Percentiles rank a stretch among this genome's conserved stretches.
phyloP scores from a whole-genome alignment of 23 red algal species.

The Gracilariopsis chorda region DNA sequence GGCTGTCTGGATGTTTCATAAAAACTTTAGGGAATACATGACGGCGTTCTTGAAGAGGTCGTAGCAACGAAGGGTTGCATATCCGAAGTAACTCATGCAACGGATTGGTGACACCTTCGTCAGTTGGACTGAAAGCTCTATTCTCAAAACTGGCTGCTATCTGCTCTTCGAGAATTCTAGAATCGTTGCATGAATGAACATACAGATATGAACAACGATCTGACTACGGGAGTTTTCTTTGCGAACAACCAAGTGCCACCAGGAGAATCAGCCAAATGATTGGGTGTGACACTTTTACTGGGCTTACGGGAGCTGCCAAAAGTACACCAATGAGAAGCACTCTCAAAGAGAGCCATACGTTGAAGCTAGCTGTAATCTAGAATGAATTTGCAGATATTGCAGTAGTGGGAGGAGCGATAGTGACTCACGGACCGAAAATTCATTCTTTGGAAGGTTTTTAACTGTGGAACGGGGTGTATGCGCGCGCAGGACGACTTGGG shows the following conservation, averaged over 20 bases:
- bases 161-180: no score
- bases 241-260: background rate
- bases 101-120: no score
- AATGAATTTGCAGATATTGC: slow-evolving; percentile 85
- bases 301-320: slow-evolving; percentile 86
- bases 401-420: slow-evolving; percentile 72
- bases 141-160: no score
- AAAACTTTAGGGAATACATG: no score
- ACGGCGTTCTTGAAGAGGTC: no score
- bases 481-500: slow-evolving; percentile 50
- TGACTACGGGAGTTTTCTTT: background rate
- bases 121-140: no score
- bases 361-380: slow-evolving; percentile 76
- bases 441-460: slow-evolving; percentile 44
- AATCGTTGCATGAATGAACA: no score
- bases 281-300: slow-evolving; percentile 78
- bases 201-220: background rate
- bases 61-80: no score
- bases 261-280: background rate
- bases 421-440: slow-evolving; percentile 50
- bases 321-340: slow-evolving; percentile 82
- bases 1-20: no score
- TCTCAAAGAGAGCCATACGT: slow-evolving; percentile 59
- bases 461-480: slow-evolving; percentile 76
- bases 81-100: no score